These are phyloP conservation scores for Asclepias syriaca DNA, from an alignment of 257 asterid species.

Conservation along the genomic window DNA sequence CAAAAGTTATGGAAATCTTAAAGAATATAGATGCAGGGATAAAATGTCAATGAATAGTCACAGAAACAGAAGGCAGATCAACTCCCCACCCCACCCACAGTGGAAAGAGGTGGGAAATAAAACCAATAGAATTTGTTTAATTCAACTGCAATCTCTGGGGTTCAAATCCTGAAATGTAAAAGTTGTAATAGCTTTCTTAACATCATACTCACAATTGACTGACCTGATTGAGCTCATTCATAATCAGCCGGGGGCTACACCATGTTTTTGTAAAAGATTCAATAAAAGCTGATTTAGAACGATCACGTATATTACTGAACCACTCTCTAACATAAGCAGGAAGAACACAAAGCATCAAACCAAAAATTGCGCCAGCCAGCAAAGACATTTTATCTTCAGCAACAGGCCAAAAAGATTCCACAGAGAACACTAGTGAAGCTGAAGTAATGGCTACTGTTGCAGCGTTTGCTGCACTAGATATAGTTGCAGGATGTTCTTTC, in stretches of 20 bases:
- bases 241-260: slow-evolving; percentile 87
- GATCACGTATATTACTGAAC: slow-evolving; percentile 84
- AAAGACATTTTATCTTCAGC: slow-evolving; percentile 67
- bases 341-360: slow-evolving; percentile 85
- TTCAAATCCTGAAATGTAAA: not conserved
- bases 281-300: slow-evolving; percentile 70
- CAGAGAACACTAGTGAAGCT: slow-evolving; percentile 50
- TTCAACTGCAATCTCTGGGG: no score
- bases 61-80: not conserved
- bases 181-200: not conserved
- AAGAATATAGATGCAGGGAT: not conserved
- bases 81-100: not conserved
- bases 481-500: slow-evolving; percentile 69
- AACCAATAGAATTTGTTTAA: no score
- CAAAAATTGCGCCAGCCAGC: slow-evolving; percentile 81
- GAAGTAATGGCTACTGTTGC: slow-evolving; percentile 66
- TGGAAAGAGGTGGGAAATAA: not conserved
- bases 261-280: slow-evolving; percentile 88
- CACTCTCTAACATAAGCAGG: slow-evolving; percentile 98
- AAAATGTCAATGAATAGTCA: not conserved
- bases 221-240: slow-evolving; percentile 81
- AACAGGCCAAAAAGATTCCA: slow-evolving; percentile 80
- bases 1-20: not conserved
- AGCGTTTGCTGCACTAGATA: slow-evolving; percentile 66
- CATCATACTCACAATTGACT: slow-evolving; percentile 10